Evolutionary conservation across 2,329 filamentous ascomycete genomes (phyloP).

Genomic region (Phialophora expanda): DNA sequence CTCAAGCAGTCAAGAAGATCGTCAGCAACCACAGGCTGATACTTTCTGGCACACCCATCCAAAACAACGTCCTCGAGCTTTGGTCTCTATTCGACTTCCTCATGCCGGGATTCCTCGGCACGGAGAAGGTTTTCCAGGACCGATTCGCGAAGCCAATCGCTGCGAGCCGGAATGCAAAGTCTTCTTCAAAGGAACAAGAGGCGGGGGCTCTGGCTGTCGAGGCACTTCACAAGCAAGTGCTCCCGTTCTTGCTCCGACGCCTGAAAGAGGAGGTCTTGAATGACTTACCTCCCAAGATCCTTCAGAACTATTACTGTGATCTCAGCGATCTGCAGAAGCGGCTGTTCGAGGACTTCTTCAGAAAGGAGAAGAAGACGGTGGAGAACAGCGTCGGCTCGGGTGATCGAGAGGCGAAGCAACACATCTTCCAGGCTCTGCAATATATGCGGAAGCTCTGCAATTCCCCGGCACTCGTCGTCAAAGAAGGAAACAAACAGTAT

Average conservation of each 20-base stretch:
- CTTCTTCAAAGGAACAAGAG: slow-evolving; percentile 97
- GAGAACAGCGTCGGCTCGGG: slow-evolving; percentile 80
- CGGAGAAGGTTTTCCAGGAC: slow-evolving; percentile 95
- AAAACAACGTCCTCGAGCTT: slow-evolving; percentile 95
- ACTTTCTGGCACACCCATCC: slow-evolving; percentile 93
- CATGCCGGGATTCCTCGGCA: slow-evolving; percentile 97
- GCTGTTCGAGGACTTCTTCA: slow-evolving; percentile 94
- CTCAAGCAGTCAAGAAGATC: slow-evolving; percentile 86
- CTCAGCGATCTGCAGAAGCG: slow-evolving; percentile 92
- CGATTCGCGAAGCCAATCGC: slow-evolving; percentile 94
- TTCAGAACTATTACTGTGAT: slow-evolving; percentile 99
- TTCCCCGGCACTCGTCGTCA: slow-evolving; percentile 93
- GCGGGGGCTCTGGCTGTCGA: slow-evolving; percentile 94
- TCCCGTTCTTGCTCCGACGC: slow-evolving; percentile 93
- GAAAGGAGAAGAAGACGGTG: slow-evolving; percentile 88
- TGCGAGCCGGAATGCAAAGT: slow-evolving; percentile 92
- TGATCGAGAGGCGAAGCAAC: slow-evolving; percentile 93
- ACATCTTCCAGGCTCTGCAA: slow-evolving; percentile 98
- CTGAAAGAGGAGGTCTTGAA: slow-evolving; percentile 97
- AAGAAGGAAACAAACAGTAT: slow-evolving; percentile 88
- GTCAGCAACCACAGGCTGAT: slow-evolving; percentile 93
- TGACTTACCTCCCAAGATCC: slow-evolving; percentile 94
- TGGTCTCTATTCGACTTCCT: slow-evolving; percentile 99
- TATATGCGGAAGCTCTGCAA: slow-evolving; percentile 99
- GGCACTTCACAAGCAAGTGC: slow-evolving; percentile 96